Evolutionary conservation across 2,329 filamentous ascomycete genomes (phyloP).

Genomic region (Monosporascus ibericus): DNA sequence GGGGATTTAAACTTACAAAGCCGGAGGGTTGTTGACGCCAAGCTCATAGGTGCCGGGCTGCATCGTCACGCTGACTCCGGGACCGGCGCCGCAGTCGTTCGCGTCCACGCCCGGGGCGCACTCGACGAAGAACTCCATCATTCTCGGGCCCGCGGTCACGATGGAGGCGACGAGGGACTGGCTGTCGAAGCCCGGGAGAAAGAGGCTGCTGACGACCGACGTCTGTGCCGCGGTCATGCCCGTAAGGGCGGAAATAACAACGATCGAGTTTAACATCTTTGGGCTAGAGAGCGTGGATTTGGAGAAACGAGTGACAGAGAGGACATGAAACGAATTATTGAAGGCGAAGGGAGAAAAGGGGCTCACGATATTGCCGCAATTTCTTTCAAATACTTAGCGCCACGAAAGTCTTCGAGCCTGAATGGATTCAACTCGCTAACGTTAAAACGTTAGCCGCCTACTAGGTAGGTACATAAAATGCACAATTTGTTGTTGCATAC

Average conservation of each 20-base stretch:
- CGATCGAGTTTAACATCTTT: not conserved
- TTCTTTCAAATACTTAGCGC: too few relatives aligned
- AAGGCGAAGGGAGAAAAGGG: too few relatives aligned
- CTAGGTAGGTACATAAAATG: too few relatives aligned
- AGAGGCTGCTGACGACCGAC: not conserved
- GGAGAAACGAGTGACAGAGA: not conserved
- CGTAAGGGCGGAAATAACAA: not conserved
- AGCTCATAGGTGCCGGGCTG: constrained; percentile 2
- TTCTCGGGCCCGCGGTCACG: not conserved
- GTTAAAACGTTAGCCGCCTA: too few relatives aligned
- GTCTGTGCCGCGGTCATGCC: constrained; percentile 1
- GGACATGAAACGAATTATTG: not conserved
- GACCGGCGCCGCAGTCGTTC: constrained; percentile 1
- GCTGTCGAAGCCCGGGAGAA: constrained; percentile 2
- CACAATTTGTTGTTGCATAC: too few relatives aligned
- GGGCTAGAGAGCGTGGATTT: too few relatives aligned
- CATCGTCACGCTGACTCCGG: constrained; percentile 5
- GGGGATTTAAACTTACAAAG: constrained; percentile 1
- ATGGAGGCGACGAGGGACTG: constrained; percentile 1
- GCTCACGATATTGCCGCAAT: too few relatives aligned
- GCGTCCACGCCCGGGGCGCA: constrained; percentile 1
- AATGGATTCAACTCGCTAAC: too few relatives aligned
- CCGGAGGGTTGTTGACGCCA: not conserved
- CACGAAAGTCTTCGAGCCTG: too few relatives aligned
- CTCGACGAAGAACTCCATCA: constrained; percentile 1